Base-by-base conservation (phyloP, 768 basidiomycete species). In the Suillus bovinus region DNA sequence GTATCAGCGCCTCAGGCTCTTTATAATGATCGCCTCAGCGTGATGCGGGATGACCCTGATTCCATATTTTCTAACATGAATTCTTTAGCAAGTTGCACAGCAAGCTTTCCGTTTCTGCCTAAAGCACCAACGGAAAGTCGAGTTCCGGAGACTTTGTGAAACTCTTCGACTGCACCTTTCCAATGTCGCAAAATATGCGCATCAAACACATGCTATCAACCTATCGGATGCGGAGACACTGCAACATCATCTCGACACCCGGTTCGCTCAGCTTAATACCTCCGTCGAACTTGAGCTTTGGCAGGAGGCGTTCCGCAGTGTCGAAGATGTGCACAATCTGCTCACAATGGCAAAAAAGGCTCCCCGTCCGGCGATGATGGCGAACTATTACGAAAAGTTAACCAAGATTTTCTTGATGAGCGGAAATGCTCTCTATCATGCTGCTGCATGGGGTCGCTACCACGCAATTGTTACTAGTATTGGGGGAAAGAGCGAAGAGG, bases 221-320 rank as follows among this genome's bases (percentile, higher is more conserved):
- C 87, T 99, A 42, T 89, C 93, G 61, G 96, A 99, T 73, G 84
- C 94, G 14, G 96, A 98, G 69, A 96, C 90, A 9, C 88, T 98
- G 56, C 91, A 96, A 71, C 93, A 93, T 68, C 93, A 97, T 76
- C 90, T 99, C 63, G 96, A 98, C 73, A 96, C 94, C 20, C 93
- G 96, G 61, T 99, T 99, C 74, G 91, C 93, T 31, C 96, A 99
- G 79, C 86, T 99, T 65, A 94, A 95, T 70, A 92, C 94, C 22
- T 95, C 95, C 1, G 95, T 99, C 68, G 95, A 99, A 75, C 88
- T 99, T 66, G 96, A 99, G 77, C 84, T 99, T 31, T 99, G 96
- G 96, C 96, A 98, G 71, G 96, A 98, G 71, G 96, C 94, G 11
- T 99, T 98, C 85, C 91, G 96, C 63, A 94, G 94, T 46, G 94